Evolutionary conservation across 2,329 filamentous ascomycete species (phyloP).

Genomic region (Fusarium napiforme): DNA sequence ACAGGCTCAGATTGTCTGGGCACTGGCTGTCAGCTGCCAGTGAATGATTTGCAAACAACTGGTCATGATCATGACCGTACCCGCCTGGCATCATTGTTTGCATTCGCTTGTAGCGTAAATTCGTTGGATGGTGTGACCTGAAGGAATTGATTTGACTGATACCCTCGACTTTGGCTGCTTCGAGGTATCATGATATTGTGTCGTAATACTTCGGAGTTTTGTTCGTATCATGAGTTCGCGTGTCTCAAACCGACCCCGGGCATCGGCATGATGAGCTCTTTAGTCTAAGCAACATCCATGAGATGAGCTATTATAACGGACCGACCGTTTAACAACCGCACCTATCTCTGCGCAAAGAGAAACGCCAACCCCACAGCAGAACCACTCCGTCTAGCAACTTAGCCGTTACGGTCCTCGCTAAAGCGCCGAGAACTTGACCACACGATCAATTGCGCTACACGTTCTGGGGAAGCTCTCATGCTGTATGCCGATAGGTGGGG

Average conservation of each 20-base stretch:
- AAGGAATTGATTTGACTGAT: neutral
- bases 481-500: conserved; percentile 43
- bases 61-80: neutral
- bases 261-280: neutral
- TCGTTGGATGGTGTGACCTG: neutral
- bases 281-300: neutral
- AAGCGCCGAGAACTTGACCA: conserved; percentile 25
- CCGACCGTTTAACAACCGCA: conserved; percentile 22
- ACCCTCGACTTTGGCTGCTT: neutral
- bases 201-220: neutral
- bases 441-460: conserved; percentile 20
- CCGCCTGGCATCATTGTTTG: neutral
- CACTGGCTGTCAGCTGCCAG: conserved; percentile 6
- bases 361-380: conserved; percentile 21
- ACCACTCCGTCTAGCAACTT: conserved; percentile 1
- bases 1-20: neutral
- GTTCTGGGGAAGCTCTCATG: conserved; percentile 28
- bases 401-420: conserved; percentile 16
- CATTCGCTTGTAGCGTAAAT: neutral
- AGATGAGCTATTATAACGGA: conserved; percentile 1
- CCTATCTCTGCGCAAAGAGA: conserved; percentile 16
- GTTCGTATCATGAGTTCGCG: conserved; percentile 12
- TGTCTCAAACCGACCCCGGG: neutral
- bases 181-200: neutral
- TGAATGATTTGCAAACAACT: neutral